Evolutionary conservation across 2,329 filamentous ascomycete species (phyloP).

Genomic region (Triangularia verruculosa): DNA sequence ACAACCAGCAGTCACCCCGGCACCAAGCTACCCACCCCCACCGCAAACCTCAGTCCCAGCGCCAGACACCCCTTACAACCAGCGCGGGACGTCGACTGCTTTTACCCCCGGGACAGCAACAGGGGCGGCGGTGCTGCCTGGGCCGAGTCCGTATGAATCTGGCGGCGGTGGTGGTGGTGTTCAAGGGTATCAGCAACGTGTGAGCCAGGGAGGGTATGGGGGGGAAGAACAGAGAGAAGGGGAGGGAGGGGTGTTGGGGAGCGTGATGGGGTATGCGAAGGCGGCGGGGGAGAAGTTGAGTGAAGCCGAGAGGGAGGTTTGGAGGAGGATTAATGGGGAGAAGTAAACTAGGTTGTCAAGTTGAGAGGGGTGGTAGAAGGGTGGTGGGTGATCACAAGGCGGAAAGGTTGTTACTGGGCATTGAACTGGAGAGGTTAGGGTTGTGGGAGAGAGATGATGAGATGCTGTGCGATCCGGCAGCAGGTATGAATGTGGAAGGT

Average conservation of each 20-base stretch:
- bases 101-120: slow-evolving; percentile 11
- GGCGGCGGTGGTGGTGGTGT: not conserved
- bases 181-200: not conserved
- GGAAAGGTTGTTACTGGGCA: too few relatives aligned
- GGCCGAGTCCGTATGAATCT: not conserved
- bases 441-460: too few relatives aligned
- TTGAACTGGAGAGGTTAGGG: too few relatives aligned
- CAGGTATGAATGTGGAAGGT: too few relatives aligned
- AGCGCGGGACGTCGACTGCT: slow-evolving; percentile 42
- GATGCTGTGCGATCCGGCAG: too few relatives aligned
- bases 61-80: slow-evolving; percentile 41
- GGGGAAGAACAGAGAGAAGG: slow-evolving; percentile 36
- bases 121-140: not conserved
- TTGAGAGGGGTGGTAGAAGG: not conserved
- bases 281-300: slow-evolving; percentile 56
- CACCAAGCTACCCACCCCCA: slow-evolving; percentile 38
- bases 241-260: slow-evolving; percentile 48
- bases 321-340: slow-evolving; percentile 61
- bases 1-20: slow-evolving; percentile 26
- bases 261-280: slow-evolving; percentile 56
- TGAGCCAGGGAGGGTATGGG: not conserved
- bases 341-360: slow-evolving; percentile 28
- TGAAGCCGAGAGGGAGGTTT: slow-evolving; percentile 59
- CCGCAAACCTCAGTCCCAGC: slow-evolving; percentile 52
- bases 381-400: too few relatives aligned